These are phyloP conservation scores for Blastobotrys muscicola DNA, from an alignment of 805 yeast species.

Conservation along the genomic window DNA sequence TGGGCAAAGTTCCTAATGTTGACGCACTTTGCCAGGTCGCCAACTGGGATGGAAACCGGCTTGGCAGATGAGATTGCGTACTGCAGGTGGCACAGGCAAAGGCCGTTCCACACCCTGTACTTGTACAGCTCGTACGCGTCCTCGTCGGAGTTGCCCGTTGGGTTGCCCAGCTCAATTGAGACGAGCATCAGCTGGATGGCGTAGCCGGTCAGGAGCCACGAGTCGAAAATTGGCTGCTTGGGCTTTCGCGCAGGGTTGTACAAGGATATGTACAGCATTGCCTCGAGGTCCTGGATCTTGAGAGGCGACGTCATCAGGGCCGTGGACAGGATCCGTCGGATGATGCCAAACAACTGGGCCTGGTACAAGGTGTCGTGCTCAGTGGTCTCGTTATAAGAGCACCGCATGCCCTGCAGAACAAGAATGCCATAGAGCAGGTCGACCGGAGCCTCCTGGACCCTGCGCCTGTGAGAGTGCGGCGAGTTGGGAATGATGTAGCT, in stretches of 20 bases:
- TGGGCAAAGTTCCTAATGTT: constrained; percentile 3
- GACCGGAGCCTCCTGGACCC: constrained; percentile 23
- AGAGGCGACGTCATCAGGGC: constrained; percentile 43
- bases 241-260: constrained; percentile 48
- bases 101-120: constrained; percentile 43
- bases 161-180: constrained; percentile 34
- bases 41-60: constrained; percentile 33
- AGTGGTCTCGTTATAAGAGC: constrained; percentile 39
- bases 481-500: constrained; percentile 36
- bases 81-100: constrained; percentile 44
- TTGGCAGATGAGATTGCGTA: constrained; percentile 42
- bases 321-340: constrained; percentile 40
- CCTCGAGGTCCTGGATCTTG: constrained; percentile 53
- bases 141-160: constrained; percentile 5
- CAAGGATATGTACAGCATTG: constrained; percentile 44
- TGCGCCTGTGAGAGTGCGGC: constrained; percentile 49
- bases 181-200: constrained; percentile 42
- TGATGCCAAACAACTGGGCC: constrained; percentile 37
- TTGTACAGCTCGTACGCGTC: constrained; percentile 37
- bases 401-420: constrained; percentile 23
- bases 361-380: constrained; percentile 39
- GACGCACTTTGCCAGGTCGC: constrained; percentile 35
- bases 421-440: constrained; percentile 9
- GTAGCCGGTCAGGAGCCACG: constrained; percentile 43
- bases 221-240: constrained; percentile 42